Conservation (phyloP, 257 asterid species). For the Solanum clarkiae region DNA sequence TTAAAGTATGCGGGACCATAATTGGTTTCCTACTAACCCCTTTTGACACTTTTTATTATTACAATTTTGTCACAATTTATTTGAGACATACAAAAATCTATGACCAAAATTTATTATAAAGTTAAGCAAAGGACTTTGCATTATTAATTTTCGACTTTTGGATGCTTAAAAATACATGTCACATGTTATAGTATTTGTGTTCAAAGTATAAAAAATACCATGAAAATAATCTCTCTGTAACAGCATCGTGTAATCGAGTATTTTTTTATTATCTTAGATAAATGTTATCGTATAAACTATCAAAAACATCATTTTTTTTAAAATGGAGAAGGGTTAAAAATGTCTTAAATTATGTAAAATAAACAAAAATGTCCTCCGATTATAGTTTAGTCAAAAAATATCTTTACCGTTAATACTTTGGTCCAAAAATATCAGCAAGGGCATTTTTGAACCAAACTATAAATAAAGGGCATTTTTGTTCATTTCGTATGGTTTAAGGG, state of each 20-base stretch:
- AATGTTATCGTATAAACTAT: not conserved
- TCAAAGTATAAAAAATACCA: not conserved
- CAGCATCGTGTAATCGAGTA: not conserved
- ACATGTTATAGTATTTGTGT: not conserved
- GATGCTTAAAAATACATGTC: not conserved
- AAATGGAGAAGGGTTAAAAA: no score
- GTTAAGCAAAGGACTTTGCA: not conserved
- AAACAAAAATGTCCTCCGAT: no score
- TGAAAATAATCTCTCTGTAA: not conserved
- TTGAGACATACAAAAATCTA: not conserved
- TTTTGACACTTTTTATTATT: conserved; percentile 1
- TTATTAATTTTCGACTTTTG: not conserved
- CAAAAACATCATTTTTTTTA: not conserved
- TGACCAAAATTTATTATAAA: not conserved
- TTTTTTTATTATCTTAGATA: not conserved
- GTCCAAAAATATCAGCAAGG: no score
- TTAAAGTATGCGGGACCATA: conserved; percentile 15
- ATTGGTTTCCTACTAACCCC: conserved; percentile 11
- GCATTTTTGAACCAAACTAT: no score
- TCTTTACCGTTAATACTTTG: no score
- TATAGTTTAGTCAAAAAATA: no score
- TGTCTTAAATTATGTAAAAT: no score
- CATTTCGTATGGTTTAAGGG: no score
- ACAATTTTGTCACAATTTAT: conserved; percentile 3
- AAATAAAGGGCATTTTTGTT: no score